Base-by-base conservation (phyloP, 495 filamentous ascomycete genomes). In the Cercophora newfieldiana region DNA sequence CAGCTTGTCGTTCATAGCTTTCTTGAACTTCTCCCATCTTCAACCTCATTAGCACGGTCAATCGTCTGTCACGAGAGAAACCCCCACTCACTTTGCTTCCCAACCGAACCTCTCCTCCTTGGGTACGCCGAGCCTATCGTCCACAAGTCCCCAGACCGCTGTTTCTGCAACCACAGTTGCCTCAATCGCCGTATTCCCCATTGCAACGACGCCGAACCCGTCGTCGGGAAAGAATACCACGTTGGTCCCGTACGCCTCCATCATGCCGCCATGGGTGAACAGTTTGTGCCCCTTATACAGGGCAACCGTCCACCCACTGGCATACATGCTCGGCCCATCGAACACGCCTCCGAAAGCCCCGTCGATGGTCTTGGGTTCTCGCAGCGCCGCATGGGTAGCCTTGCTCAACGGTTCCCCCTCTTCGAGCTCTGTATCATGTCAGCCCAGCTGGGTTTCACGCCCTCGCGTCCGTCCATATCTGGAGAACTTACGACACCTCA, bases 221-320 rank as follows among this genome's bases (percentile, higher is more conserved):
- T 76, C 66, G 6, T 73, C 73, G 0, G 84, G 84, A 22, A 87
- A 61, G 64, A 82, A 83, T 16, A 75, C 76, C 2, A 86, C 73
- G 48, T 78, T 65, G 0, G 80, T 72, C 1, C 75, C 78, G 60
- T 79, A 83, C 0, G 80, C 83, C 18, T 75, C 68, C 76, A 84
- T 77, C 10, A 78, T 78, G 4, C 83, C 84, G 18, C 64, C 51
- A 55, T 86, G 84, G 29, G 72, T 74, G 54, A 79, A 79, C 6
- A 82, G 24, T 28, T 74, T 56, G 58, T 80, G 74, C 0, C 83
- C 83, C 19, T 73, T 75, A 44, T 85, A 82, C 49, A 75, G 74
- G 12, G 72, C 74, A 0, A 78, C 70, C 1, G 67, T 51, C 82
- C 83, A 86, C 1, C 82, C 82, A 0, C 84, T 68, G 3, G 80